Conservation (phyloP, 148 eudicot genomes). For the Rhododendron ferrugineum region DNA sequence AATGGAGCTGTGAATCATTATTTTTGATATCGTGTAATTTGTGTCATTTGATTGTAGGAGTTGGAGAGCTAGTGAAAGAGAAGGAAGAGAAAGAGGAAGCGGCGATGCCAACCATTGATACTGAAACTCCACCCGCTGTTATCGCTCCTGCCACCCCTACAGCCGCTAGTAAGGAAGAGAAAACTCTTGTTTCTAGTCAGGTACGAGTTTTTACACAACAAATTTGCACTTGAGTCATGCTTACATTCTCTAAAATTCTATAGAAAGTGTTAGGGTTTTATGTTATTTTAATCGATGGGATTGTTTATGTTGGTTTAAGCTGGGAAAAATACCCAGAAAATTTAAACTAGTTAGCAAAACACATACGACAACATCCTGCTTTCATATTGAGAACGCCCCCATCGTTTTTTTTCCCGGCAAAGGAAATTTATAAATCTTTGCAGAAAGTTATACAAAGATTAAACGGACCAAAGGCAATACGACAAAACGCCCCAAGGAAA, state of each 20-base stretch:
- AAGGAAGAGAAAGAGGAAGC: constrained; percentile 5
- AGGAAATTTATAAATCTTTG: too few relatives aligned
- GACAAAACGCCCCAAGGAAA: not conserved
- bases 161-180: not conserved
- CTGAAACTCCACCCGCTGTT: not conserved
- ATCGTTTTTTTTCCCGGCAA: too few relatives aligned
- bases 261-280: too few relatives aligned
- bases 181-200: not conserved
- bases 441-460: too few relatives aligned
- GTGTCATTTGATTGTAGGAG: not conserved
- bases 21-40: not conserved
- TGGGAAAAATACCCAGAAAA: too few relatives aligned
- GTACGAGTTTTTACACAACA: not conserved
- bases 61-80: not conserved
- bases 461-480: not conserved
- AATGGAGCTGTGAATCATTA: not conserved
- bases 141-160: not conserved
- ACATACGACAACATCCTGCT: too few relatives aligned
- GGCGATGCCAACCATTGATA: not conserved
- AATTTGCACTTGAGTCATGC: not conserved
- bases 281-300: too few relatives aligned
- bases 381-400: too few relatives aligned
- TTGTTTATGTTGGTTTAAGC: too few relatives aligned
- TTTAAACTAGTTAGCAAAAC: too few relatives aligned
- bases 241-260: too few relatives aligned